Percentiles rank a stretch among this genome's conserved stretches.
phyloP scores from a whole-genome alignment of 1,284 basidiomycete genomes.

The Fistulina hepatica region DNA sequence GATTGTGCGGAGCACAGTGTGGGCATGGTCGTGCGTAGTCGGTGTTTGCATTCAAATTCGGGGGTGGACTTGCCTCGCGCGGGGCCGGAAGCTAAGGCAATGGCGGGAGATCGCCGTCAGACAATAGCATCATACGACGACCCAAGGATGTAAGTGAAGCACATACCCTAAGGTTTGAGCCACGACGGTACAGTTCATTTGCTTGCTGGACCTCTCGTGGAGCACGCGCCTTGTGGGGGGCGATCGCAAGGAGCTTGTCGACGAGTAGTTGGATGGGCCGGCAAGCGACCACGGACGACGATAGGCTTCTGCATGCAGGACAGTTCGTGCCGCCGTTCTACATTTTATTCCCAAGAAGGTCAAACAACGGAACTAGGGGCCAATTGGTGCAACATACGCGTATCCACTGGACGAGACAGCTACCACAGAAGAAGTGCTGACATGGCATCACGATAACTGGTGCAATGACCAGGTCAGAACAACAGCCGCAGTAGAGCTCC shows the following conservation, averaged over 20 bases:
- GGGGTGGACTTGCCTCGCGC: conserved; percentile 62
- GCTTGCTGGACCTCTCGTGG: conserved; percentile 62
- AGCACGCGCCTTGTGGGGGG: conserved; percentile 52
- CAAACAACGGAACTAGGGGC: too few species aligned
- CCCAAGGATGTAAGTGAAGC: conserved; percentile 1
- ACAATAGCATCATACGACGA: conserved; percentile 2
- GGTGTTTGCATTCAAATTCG: conserved; percentile 46
- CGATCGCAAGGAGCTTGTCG: conserved; percentile 53
- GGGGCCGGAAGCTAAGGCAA: conserved; percentile 54
- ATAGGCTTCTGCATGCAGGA: conserved; percentile 58
- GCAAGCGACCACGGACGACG: conserved; percentile 56
- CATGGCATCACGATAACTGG: conserved; percentile 70
- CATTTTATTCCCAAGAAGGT: too few species aligned
- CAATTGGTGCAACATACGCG: conserved; percentile 46
- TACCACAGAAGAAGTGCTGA: conserved; percentile 79
- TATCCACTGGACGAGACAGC: conserved; percentile 69
- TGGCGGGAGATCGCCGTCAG: conserved; percentile 5
- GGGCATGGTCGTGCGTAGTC: conserved; percentile 66
- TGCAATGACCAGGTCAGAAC: conserved; percentile 62
- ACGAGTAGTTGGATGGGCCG: conserved; percentile 58
- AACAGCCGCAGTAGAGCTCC: conserved; percentile 75
- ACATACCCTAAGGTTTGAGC: conserved; percentile 54
- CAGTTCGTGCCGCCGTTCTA: conserved; percentile 75
- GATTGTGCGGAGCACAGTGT: conserved; percentile 54
- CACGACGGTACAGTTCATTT: conserved; percentile 61